Base-by-base conservation (phyloP, 495 filamentous ascomycete species). In the Thermothielavioides terrestris region DNA sequence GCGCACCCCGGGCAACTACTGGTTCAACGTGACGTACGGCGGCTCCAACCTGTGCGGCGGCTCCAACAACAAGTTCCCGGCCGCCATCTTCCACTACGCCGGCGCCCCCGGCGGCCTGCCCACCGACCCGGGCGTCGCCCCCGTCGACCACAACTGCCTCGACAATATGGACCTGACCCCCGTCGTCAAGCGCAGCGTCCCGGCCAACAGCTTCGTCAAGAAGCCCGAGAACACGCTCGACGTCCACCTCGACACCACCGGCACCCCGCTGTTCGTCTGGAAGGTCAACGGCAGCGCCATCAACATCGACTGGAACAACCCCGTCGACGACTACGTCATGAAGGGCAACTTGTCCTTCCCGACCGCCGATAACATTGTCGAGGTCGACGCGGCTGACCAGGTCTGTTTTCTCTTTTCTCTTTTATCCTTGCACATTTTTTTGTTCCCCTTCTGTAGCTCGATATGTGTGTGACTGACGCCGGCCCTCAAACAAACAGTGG, bases 1-100 rank as follows among this genome's bases (percentile, higher is more conserved):
- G 47, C 62, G 78, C 50, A 46, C 63, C 10, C 41, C 55, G 10
- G 70, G 63, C 14, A 75, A 78, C 56, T 88, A 83, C 68, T 89
- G 85, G 85, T 68, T 75, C 59, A 69, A 73, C 46, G 69, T 66
- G 10, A 71, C 70, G 20, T 67, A 68, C 31, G 65, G 61, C 26
- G 56, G 58, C 15, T 10, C n/a, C 1, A 28, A 21, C 27, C 40
- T 54, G 15, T 71, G 68, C 63, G 68, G 68, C 39, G 9, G 8
- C 8, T 64, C 59, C 1, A 8, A 49, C 15, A 64, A 66, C 53
- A 53, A 45, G 4, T 10, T 12, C 2, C 67, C 68, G 3, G 68
- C 68, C 2, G 67, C 67, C 42, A 61, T 71, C 52, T 64, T 71
- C 55, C 64, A 57, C 36, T 71, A 71, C 42, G 50, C 48, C 17